Evolutionary conservation across 1,284 basidiomycete species (phyloP).

Genomic region (Lignosus rhinocerotis): DNA sequence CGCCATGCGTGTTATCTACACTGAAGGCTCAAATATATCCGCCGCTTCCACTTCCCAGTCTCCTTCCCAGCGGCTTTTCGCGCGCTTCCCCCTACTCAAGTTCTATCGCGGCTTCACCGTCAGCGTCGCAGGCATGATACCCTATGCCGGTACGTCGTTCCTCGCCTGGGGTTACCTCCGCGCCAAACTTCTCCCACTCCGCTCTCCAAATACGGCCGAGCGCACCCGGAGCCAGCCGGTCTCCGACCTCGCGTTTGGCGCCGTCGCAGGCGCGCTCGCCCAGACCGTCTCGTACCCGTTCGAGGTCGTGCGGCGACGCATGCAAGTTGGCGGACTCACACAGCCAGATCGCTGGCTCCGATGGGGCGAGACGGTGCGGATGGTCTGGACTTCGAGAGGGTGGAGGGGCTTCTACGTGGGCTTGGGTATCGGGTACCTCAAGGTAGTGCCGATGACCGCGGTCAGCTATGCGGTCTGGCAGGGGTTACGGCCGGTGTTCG

Average conservation of each 20-base stretch:
- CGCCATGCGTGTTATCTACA: slow-evolving; percentile 70
- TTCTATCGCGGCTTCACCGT: slow-evolving; percentile 97
- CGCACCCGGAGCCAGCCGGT: slow-evolving; percentile 37
- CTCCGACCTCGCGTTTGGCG: slow-evolving; percentile 80
- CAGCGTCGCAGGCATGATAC: slow-evolving; percentile 90
- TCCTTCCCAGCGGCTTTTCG: slow-evolving; percentile 36
- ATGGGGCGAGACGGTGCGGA: slow-evolving; percentile 75
- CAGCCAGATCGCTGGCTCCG: slow-evolving; percentile 76
- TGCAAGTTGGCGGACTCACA: slow-evolving; percentile 93
- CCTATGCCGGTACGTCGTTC: slow-evolving; percentile 97
- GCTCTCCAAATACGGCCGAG: slow-evolving; percentile 17
- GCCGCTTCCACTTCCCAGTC: slow-evolving; percentile 10
- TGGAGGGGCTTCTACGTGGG: slow-evolving; percentile 94
- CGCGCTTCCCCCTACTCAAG: slow-evolving; percentile 74
- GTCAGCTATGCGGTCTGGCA: slow-evolving; percentile 82
- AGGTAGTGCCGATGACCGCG: slow-evolving; percentile 97
- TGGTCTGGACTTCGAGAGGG: slow-evolving; percentile 72
- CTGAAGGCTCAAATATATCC: slow-evolving; percentile 50
- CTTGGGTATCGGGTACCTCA: slow-evolving; percentile 90
- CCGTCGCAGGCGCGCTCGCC: slow-evolving; percentile 84
- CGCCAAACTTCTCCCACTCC: slow-evolving; percentile 51
- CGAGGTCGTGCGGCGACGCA: slow-evolving; percentile 89
- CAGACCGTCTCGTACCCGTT: slow-evolving; percentile 97
- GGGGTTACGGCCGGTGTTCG: slow-evolving; percentile 3
- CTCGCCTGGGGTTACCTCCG: slow-evolving; percentile 89